phyloP scores from a whole-genome alignment of 2,329 filamentous ascomycete species.

The Pezicula carpinea region DNA sequence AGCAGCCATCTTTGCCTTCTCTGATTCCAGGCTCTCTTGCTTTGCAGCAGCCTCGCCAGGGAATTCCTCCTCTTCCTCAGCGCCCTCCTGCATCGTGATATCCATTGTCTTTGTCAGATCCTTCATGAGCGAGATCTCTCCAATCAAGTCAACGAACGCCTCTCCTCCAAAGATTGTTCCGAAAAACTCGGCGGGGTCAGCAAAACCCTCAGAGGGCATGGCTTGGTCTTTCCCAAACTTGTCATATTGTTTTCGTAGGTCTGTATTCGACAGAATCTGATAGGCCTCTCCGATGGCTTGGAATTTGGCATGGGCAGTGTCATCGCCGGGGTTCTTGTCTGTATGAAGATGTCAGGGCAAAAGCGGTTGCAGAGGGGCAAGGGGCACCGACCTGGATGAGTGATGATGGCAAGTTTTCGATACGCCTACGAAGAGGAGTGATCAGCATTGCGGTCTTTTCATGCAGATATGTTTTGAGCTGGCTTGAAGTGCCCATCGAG shows the following conservation, averaged over 20 bases:
- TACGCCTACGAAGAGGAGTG: slow-evolving; percentile 56
- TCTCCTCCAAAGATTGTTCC: slow-evolving; percentile 97
- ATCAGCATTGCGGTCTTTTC: neutral
- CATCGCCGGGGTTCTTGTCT: slow-evolving; percentile 98
- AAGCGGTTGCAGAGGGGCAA: neutral
- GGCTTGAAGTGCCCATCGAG: neutral
- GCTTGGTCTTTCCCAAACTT: slow-evolving; percentile 95
- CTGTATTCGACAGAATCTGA: slow-evolving; percentile 79
- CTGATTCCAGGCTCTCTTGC: slow-evolving; percentile 43
- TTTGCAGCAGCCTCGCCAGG: slow-evolving; percentile 53
- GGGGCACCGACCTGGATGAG: slow-evolving; percentile 50
- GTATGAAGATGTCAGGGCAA: slow-evolving; percentile 7
- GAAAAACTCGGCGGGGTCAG: slow-evolving; percentile 96
- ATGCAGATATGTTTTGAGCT: neutral
- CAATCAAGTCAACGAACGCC: slow-evolving; percentile 93
- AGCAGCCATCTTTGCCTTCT: slow-evolving; percentile 23
- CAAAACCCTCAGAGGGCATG: slow-evolving; percentile 85
- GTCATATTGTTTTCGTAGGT: slow-evolving; percentile 89
- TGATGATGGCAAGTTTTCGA: slow-evolving; percentile 87
- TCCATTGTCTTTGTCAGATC: slow-evolving; percentile 98
- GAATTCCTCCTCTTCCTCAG: slow-evolving; percentile 62
- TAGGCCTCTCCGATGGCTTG: slow-evolving; percentile 76
- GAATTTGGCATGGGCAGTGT: slow-evolving; percentile 89
- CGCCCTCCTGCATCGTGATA: slow-evolving; percentile 80
- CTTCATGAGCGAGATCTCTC: slow-evolving; percentile 98